A percentile compares a stretch with the other conserved stretches of the same genome.
Conservation (phyloP, 2,329 filamentous ascomycete species). For the Monosporascus sp. region DNA sequence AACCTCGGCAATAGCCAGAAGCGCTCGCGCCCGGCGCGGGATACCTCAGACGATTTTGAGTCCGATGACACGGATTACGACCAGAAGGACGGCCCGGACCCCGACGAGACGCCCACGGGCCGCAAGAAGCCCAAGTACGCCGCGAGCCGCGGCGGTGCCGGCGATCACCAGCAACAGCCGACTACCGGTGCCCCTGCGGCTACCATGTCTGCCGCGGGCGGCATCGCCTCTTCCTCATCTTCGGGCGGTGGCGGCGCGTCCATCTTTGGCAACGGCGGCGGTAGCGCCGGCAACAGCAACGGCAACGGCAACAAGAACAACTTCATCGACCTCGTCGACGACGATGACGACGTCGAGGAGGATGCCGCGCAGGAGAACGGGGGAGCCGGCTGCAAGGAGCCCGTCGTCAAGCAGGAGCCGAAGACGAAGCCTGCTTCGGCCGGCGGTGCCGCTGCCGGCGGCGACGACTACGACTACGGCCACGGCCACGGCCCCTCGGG, state of each 20-base stretch:
- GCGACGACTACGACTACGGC: neutral
- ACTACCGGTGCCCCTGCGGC: too few species aligned
- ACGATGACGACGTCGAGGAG: constrained; percentile 20
- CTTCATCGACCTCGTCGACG: constrained; percentile 16
- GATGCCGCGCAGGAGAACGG: constrained; percentile 15
- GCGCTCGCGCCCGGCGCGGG: neutral
- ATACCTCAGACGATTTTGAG: neutral
- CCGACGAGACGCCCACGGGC: constrained; percentile 5
- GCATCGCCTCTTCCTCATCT: neutral
- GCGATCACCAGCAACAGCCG: constrained; percentile 1
- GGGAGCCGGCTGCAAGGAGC: constrained; percentile 30
- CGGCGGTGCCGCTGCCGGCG: neutral
- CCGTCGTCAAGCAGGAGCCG: neutral
- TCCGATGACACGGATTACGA: constrained; percentile 23
- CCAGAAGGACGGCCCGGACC: constrained; percentile 17
- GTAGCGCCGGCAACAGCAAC: constrained; percentile 1
- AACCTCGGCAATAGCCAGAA: too few species aligned
- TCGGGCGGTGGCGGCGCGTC: constrained; percentile 1
- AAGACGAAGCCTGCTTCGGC: neutral
- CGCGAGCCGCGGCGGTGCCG: too few species aligned
- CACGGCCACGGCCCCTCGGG: neutral
- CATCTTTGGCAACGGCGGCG: constrained; percentile 10
- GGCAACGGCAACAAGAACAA: constrained; percentile 1
- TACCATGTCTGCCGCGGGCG: too few species aligned
- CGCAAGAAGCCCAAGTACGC: constrained; percentile 1